These are phyloP conservation scores for Salvia hispanica DNA, from an alignment of 257 asterid genomes.

Conservation along the genomic window DNA sequence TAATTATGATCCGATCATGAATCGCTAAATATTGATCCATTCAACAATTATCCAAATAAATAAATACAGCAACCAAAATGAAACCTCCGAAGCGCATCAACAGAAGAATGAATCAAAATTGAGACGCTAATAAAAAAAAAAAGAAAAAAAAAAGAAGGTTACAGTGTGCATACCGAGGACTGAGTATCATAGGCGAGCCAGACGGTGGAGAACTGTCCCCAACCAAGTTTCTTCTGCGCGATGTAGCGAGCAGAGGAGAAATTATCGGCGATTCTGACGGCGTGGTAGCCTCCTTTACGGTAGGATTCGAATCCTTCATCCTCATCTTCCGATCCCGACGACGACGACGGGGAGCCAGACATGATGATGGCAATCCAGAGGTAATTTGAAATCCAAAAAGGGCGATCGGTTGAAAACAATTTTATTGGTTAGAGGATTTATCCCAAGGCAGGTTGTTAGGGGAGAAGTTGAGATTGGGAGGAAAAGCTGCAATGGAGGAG, in stretches of 20 bases:
- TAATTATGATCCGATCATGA: constrained; percentile 15
- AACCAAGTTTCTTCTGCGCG: constrained; percentile 96
- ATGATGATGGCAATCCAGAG: constrained; percentile 34
- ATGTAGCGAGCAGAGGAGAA: constrained; percentile 75
- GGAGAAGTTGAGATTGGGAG: constrained; percentile 39
- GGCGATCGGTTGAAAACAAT: constrained; percentile 15
- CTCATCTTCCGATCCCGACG: constrained; percentile 93
- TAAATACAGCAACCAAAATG: background rate
- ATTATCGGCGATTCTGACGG: constrained; percentile 79
- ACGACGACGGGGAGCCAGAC: constrained; percentile 64
- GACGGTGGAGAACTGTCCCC: constrained; percentile 98
- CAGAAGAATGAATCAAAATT: background rate
- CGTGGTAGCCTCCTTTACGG: constrained; percentile 89
- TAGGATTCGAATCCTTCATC: constrained; percentile 77
- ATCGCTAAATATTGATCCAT: constrained; percentile 12
- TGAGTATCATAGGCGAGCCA: constrained; percentile 92
- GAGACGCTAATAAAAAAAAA: background rate
- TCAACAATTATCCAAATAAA: constrained; percentile 6
- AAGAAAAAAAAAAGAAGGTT: background rate
- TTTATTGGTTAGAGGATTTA: background rate
- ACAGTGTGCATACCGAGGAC: constrained; percentile 61
- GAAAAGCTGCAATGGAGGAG: constrained; percentile 36
- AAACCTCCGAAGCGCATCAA: background rate
- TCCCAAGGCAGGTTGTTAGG: constrained; percentile 8
- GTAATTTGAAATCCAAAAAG: background rate